phyloP scores from a whole-genome alignment of 306 rosid species.

The Acmispon strigosus region DNA sequence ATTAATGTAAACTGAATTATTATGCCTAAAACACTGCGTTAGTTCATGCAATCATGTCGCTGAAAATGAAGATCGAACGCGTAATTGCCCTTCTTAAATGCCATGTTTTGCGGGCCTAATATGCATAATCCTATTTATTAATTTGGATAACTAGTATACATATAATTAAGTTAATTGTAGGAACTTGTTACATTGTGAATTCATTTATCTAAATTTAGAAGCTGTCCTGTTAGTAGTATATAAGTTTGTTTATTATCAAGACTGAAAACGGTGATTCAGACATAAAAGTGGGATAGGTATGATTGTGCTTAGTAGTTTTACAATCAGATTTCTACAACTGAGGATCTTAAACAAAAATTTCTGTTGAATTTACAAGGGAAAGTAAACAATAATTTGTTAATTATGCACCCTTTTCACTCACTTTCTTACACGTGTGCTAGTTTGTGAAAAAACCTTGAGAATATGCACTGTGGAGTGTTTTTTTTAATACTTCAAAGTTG shows the following conservation, averaged over 20 bases:
- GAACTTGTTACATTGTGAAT: neutral
- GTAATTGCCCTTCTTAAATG: constrained; percentile 1
- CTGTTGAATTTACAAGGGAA: too few relatives aligned
- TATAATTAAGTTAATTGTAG: neutral
- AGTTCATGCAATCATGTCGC: neutral
- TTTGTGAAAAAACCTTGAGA: neutral
- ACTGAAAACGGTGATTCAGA: neutral
- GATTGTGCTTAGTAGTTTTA: neutral
- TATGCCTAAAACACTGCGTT: constrained; percentile 4
- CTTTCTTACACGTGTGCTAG: neutral
- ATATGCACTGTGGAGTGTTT: neutral
- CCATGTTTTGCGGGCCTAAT: constrained; percentile 1
- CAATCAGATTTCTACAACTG: neutral
- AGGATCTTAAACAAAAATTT: too few relatives aligned
- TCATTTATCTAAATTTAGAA: neutral
- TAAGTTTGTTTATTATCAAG: neutral
- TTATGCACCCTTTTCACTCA: neutral
- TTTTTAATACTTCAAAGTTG: neutral
- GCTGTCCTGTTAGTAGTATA: neutral
- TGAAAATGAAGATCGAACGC: neutral
- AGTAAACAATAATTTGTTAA: too few relatives aligned
- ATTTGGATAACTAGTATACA: neutral
- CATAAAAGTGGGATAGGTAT: neutral
- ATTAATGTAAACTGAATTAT: neutral
- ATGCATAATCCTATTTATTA: neutral